Evolutionary conservation across 768 basidiomycete genomes (phyloP), one percentile per base, ranked within the genome.

Genomic region (Serendipita vermifera): DNA sequence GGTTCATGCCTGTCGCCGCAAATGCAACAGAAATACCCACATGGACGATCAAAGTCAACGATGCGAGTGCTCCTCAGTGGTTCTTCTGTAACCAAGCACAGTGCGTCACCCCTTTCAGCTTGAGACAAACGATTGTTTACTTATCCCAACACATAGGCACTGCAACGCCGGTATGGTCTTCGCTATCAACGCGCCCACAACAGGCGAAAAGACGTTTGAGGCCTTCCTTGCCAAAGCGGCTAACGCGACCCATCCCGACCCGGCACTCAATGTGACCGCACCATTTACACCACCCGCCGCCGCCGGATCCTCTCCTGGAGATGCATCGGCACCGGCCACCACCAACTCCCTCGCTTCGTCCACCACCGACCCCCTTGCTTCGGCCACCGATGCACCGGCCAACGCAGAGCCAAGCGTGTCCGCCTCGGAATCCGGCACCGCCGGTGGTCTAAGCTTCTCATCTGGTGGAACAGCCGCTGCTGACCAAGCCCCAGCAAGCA

Each of bases 1-100:
- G 78, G 26, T 77, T 69, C 69, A 68, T 80, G 39, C 66, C 61
- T 5, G 79, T 80, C 22, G 59, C 68, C n/a, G 68, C 67, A 22
- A 64, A 65, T 56, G 70, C 71, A 6, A 69, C 71, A 5, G 71
- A 71, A 4, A 75, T 78, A 68, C 80, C 80, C 5, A 76, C 73
- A 1, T 81, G 67, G 64, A 74, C 72, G 7, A 65, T 82, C 57
- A 70, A 69, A 33, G 68, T 81, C 58, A 81, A 81, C 65, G 73
- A 81, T 65, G 73, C 55, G 53, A 33, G 6, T 36, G 22, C 31
- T 32, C 58, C 22, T 13, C 57, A n/a, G 3, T 57, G 22, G 48
- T 33, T 38, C 20, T 58, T 58, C 56, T 27, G n/a, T 33, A 56
- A 43, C 41, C 41, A 43, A 26, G 41, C 41, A 43, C 14, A 43